Evolutionary conservation across 2,329 filamentous ascomycete genomes (phyloP), one percentile per base, ranked within the genome.

Genomic region (Calonectria montana): DNA sequence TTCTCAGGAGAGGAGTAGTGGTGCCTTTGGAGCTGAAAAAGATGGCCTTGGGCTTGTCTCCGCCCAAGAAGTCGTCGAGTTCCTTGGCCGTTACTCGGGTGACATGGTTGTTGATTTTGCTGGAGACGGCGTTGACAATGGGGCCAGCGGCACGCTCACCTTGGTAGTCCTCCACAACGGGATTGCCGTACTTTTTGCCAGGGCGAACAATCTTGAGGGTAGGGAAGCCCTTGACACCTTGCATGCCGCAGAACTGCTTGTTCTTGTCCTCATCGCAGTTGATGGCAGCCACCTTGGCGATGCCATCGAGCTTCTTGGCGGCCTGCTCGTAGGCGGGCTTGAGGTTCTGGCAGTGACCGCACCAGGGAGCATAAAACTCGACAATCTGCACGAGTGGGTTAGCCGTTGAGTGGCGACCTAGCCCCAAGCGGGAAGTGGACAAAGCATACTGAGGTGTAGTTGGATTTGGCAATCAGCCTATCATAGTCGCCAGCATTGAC

Each of bases 291-390:
- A 99, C 96, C 80, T 98, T 97, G 79, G 95, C 97, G 16, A 98
- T 89, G 16, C 97, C 97, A n/a, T 93, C 91, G 70, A 99, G 92
- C 79, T 92, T 95, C 80, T 93, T 94, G 78, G 97, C 97, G 2
- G 93, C 96, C 84, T 98, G 98, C 84, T 98, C 96, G 85, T 97
- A 99, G 53, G 94, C 94, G 3, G 96, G 96, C 86, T 98, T 96
- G 80, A 99, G 93, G 85, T 94, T 98, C 85, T 98, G 90, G 87
- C 97, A 99, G 86, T 98, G 97, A 48, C 96, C 97, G 80, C 97
- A 98, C 96, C 96, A 98, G 27, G 96, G 96, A 10, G 96, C 96
- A 81, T 98, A 98, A 89, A 98, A 98, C 85, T 96, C 94, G 82
- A 91, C 85, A 55, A 91, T 89, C 89, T 92, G 76, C 8, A 55